phyloP scores from a whole-genome alignment of 441 rosid species.

The Croton laevigatus region DNA sequence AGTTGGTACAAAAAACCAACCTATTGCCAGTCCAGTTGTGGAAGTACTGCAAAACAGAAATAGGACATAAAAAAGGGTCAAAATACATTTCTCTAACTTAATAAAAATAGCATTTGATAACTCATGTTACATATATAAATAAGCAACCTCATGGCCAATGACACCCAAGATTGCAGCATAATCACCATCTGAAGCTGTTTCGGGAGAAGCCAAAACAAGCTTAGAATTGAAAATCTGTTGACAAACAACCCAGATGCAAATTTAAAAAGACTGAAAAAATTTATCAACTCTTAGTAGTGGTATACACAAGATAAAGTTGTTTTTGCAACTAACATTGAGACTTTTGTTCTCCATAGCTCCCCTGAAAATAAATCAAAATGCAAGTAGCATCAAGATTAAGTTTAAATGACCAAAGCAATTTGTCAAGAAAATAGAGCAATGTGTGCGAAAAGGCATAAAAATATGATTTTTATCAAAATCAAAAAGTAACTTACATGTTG shows the following conservation, averaged over 20 bases:
- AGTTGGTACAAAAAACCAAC: constrained; percentile 33
- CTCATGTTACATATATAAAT: constrained; percentile 3
- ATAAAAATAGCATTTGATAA: not conserved
- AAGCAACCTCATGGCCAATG: constrained; percentile 92
- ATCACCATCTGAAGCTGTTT: constrained; percentile 93
- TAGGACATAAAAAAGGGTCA: constrained; percentile 27
- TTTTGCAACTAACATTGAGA: constrained; percentile 59
- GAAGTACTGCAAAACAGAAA: constrained; percentile 63
- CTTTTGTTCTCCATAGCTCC: constrained; percentile 99
- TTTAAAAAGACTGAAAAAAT: constrained; percentile 8
- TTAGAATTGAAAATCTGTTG: constrained; percentile 90
- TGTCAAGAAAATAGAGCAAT: not conserved
- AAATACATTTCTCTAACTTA: constrained; percentile 3
- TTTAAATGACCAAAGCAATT: constrained; percentile 1
- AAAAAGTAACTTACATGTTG: constrained; percentile 65
- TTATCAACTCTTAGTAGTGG: not conserved
- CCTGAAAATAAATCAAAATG: constrained; percentile 47
- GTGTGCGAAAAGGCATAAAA: not conserved
- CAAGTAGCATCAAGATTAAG: constrained; percentile 18
- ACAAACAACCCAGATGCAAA: constrained; percentile 23
- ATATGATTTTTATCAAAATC: constrained; percentile 4
- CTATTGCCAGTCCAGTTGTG: constrained; percentile 99
- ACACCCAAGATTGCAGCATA: constrained; percentile 96
- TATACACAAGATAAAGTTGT: constrained; percentile 6
- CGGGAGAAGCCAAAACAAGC: constrained; percentile 97